Percentiles rank a stretch among this genome's conserved stretches.
These are phyloP conservation scores for Calycina marina DNA, from an alignment of 2,329 filamentous ascomycete species.

Conservation along the genomic window DNA sequence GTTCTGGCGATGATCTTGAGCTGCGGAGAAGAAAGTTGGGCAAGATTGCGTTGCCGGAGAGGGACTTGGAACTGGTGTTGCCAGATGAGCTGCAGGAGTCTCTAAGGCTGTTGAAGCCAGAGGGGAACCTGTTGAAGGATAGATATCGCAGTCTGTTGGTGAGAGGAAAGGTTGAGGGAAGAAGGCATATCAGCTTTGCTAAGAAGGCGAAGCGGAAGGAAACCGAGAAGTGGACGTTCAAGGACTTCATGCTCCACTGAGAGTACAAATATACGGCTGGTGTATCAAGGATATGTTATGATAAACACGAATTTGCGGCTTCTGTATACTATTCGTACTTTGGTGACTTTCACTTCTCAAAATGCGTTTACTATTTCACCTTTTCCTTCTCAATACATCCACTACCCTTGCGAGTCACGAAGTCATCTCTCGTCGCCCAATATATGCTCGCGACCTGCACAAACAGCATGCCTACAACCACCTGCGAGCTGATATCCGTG, in stretches of 20 bases:
- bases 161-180: slow-evolving; percentile 74
- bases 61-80: slow-evolving; percentile 66
- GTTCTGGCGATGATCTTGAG: slow-evolving; percentile 44
- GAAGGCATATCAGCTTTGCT: slow-evolving; percentile 63
- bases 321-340: too few species aligned
- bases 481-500: slow-evolving; percentile 44
- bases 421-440: slow-evolving; percentile 24
- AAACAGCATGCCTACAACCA: slow-evolving; percentile 58
- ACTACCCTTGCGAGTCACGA: slow-evolving; percentile 14
- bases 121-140: slow-evolving; percentile 90
- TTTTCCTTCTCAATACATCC: too few species aligned
- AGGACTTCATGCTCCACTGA: slow-evolving; percentile 58
- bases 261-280: not conserved
- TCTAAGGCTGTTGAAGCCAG: slow-evolving; percentile 70
- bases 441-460: slow-evolving; percentile 37
- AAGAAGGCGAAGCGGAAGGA: slow-evolving; percentile 70
- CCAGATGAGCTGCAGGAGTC: slow-evolving; percentile 75
- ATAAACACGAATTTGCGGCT: too few species aligned
- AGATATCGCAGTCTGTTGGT: slow-evolving; percentile 80
- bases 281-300: too few species aligned
- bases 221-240: slow-evolving; percentile 96
- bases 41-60: slow-evolving; percentile 59
- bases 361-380: too few species aligned
- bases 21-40: slow-evolving; percentile 62
- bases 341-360: too few species aligned